Percentiles rank a stretch among this genome's conserved stretches.
Evolutionary conservation across 805 yeast species (phyloP).

Genomic region (Myxozyma udenii): DNA sequence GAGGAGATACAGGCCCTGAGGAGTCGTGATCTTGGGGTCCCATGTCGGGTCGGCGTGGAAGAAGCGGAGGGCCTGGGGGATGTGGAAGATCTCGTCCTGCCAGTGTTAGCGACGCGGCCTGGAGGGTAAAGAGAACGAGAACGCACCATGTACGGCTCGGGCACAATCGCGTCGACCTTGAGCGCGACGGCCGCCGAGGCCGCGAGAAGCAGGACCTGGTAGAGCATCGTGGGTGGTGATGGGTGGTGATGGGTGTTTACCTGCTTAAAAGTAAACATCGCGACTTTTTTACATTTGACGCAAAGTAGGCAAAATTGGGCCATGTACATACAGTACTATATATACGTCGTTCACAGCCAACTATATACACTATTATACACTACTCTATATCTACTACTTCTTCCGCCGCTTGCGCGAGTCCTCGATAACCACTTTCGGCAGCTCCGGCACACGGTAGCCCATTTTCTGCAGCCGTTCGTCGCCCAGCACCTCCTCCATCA

Average conservation of each 20-base stretch:
- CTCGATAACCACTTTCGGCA: not conserved
- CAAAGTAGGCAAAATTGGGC: no score
- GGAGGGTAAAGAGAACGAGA: not conserved
- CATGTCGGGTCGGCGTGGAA: constrained; percentile 64
- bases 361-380: not conserved
- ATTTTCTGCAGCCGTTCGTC: constrained; percentile 71
- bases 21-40: constrained; percentile 93
- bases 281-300: no score
- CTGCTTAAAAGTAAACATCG: no score
- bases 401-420: not conserved
- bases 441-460: constrained; percentile 33
- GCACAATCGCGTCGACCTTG: constrained; percentile 10
- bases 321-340: no score
- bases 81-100: constrained; percentile 83
- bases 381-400: not conserved
- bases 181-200: constrained; percentile 5
- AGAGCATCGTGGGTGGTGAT: not conserved
- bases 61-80: constrained; percentile 71
- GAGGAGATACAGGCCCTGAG: constrained; percentile 66
- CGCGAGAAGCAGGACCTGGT: not conserved
- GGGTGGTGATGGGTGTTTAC: no score
- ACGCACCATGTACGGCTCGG: constrained; percentile 32
- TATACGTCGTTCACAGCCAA: no score
- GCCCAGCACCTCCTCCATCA: constrained; percentile 60
- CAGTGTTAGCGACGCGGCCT: not conserved